These are phyloP conservation scores for Pythium scleroteichum DNA, from an alignment of 352 stramenopile species.

Conservation along the genomic window DNA sequence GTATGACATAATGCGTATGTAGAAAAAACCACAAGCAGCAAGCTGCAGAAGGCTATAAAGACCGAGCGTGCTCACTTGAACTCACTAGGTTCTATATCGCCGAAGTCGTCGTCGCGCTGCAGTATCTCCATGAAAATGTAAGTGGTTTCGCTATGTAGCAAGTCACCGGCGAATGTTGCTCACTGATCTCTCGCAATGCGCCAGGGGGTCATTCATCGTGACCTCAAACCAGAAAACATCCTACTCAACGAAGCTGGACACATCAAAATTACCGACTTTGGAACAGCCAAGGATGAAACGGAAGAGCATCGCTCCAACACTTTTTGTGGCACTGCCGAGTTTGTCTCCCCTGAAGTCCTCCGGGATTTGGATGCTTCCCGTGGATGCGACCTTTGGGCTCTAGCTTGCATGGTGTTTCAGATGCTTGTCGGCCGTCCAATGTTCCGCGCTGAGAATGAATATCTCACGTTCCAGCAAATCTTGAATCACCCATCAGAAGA, in stretches of 20 bases:
- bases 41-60: slow-evolving; percentile 48
- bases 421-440: slow-evolving; percentile 82
- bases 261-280: slow-evolving; percentile 91
- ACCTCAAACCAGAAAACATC: slow-evolving; percentile 94
- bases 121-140: slow-evolving; percentile 91
- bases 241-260: slow-evolving; percentile 82
- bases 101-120: slow-evolving; percentile 93
- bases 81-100: slow-evolving; percentile 93
- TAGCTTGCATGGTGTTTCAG: slow-evolving; percentile 92
- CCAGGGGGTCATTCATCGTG: slow-evolving; percentile 94
- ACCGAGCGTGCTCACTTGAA: slow-evolving; percentile 72
- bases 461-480: slow-evolving; percentile 91
- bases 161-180: not conserved
- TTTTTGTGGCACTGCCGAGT: slow-evolving; percentile 92
- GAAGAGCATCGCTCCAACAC: slow-evolving; percentile 83
- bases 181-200: not conserved
- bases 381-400: slow-evolving; percentile 89
- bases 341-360: slow-evolving; percentile 91
- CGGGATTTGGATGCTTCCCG: slow-evolving; percentile 79
- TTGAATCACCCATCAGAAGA: slow-evolving; percentile 81
- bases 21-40: slow-evolving; percentile 84
- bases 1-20: no score
- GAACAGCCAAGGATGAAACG: slow-evolving; percentile 81
- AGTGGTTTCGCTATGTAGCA: slow-evolving; percentile 54
- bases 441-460: slow-evolving; percentile 90